Evolutionary conservation across 2,329 filamentous ascomycete species (phyloP).

Genomic region (Rutstroemia sp.): DNA sequence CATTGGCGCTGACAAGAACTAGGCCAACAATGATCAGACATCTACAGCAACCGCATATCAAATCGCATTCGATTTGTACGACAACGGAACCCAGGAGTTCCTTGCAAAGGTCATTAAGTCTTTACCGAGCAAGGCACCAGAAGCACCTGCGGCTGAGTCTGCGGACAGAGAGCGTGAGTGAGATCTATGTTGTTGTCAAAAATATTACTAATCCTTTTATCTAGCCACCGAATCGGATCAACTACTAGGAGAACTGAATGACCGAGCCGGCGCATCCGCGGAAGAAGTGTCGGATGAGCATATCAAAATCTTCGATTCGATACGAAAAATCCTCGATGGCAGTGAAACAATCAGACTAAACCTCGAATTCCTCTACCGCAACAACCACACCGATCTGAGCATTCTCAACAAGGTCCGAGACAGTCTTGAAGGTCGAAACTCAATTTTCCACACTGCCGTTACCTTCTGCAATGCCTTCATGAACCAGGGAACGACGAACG

Average conservation of each 20-base stretch:
- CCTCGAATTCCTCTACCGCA: constrained; percentile 92
- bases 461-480: constrained; percentile 98
- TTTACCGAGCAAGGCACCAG: constrained; percentile 46
- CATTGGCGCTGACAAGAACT: background rate
- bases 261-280: constrained; percentile 28
- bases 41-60: constrained; percentile 88
- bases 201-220: background rate
- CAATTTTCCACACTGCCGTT: constrained; percentile 95
- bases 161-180: constrained; percentile 38
- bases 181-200: too few species aligned
- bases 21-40: constrained; percentile 62
- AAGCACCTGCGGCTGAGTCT: constrained; percentile 32
- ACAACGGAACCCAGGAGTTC: constrained; percentile 98
- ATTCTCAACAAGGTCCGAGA: constrained; percentile 96
- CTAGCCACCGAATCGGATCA: constrained; percentile 40
- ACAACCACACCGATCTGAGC: constrained; percentile 84
- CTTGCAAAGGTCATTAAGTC: constrained; percentile 80
- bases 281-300: constrained; percentile 40
- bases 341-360: constrained; percentile 93
- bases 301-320: constrained; percentile 52
- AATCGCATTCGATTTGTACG: constrained; percentile 95
- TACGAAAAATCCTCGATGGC: constrained; percentile 68
- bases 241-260: constrained; percentile 46
- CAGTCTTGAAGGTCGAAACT: constrained; percentile 90
- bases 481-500: constrained; percentile 96